Evolutionary conservation across 2,329 filamentous ascomycete species (phyloP), one percentile per base, ranked within the genome.

Genomic region (Fusarium tanahbumbuense): DNA sequence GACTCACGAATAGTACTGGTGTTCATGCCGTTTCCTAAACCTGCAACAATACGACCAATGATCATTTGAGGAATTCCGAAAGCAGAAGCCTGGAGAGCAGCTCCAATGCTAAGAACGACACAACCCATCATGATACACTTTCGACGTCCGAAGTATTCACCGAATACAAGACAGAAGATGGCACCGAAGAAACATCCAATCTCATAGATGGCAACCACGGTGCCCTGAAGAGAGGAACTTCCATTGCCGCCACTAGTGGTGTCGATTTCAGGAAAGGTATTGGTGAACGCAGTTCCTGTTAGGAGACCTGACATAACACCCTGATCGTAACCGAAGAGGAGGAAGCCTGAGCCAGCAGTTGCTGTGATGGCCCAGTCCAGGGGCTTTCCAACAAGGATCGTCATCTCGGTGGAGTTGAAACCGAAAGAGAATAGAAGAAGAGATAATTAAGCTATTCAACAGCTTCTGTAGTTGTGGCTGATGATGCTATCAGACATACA

Each of bases 101-200:
- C 82, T 1, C 83, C 83, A 34, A 84, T 74, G n/a, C 77, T 76
- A 23, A 83, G 79, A 40, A 83, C 73, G 11, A 77, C 66, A 25
- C 79, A 80, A 0, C 82, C 83, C 18, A 83, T 53, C 56, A 83
- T 69, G 63, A 76, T 85, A 74, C 64, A 80, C 73, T 61, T 77
- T 57, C 67, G 78, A 64, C 84, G 79, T 22, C 84, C 84, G 13
- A 86, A 71, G 25, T 70, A 76, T 66, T 86, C 84, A 12, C 84
- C 83, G 9, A 81, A 79, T 61, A 73, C 74, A 56, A 77, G 73
- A 28, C 75, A 78, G 56, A 80, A 77, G 56, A 85, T 78, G 45
- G 84, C 80, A 34, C 83, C 82, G 18, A 84, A 76, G 72, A 84
- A 84, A 65, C 83, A 85, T 3, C 84, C 85, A 23, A 84, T 77